Base-by-base conservation (phyloP, 441 rosid species). In the Adansonia rubrostipa region DNA sequence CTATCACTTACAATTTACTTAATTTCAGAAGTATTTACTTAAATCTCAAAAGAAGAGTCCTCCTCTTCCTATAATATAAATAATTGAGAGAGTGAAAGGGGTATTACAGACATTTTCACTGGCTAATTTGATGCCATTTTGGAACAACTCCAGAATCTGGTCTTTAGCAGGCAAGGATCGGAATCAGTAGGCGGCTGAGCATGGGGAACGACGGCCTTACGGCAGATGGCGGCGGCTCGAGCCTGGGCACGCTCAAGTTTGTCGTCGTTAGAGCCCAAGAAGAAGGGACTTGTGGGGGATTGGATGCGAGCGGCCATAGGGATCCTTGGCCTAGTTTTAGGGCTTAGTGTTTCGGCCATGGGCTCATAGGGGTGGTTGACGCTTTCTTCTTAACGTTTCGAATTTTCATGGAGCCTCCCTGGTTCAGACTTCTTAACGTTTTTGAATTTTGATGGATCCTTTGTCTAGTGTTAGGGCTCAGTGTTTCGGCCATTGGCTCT, bases 41-140 rank as follows among this genome's bases (percentile, higher is more conserved):
- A n/a, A n/a, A 24, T 51, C n/a, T 3, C 28, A 60, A 78, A 71
- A 65, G 9, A 64, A 45, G 47, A 71, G 45, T 20, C 13, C 14
- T 5, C 6, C 0, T 22, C 58, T 7, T 3, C 14, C 1, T 24
- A 22, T 50, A 51, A 24, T 33, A 28, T 5, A 53, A 71, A 20
- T 36, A 42, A 47, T 17, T 19, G 33, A 42, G 15, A 13, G 69
- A 24, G 0, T 33, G 45, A 42, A 51, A 53, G 33, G 40, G 75
- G 5, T 48, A 74, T 76, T 19, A 78, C 86, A 47, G 51, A 95
- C 98, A 81, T 95, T 95, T 88, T 93, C 98, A 71, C 96, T 91
- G 58, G 97, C 98, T 73, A 95, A 89, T 86, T 93, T 95, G 87
- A 95, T 93, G 86, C 98, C 93, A 24, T 95, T 95, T 67, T 86